These are phyloP conservation scores for Lentinus tigrinus DNA, from an alignment of 768 basidiomycete species.

Conservation along the genomic window DNA sequence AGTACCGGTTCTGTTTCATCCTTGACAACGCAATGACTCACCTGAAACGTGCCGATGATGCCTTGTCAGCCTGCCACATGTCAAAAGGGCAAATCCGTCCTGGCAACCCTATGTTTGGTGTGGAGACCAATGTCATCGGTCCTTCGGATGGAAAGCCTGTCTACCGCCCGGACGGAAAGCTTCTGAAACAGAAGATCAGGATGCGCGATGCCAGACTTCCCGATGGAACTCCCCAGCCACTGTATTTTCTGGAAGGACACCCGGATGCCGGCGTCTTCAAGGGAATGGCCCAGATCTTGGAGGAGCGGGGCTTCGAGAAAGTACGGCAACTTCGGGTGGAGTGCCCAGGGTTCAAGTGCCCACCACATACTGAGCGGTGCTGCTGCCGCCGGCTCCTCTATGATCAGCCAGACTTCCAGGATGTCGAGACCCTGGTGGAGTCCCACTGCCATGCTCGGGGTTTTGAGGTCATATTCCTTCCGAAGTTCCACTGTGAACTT, in stretches of 20 bases:
- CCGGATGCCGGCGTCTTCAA: conserved; percentile 30
- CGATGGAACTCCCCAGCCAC: conserved; percentile 22
- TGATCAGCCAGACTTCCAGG: conserved; percentile 41
- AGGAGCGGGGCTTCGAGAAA: conserved; percentile 24
- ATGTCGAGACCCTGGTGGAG: conserved; percentile 34
- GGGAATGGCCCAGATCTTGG: conserved; percentile 34
- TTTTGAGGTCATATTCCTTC: conserved; percentile 34
- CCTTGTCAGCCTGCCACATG: conserved; percentile 29
- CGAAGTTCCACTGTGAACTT: conserved; percentile 41
- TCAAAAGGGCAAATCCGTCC: conserved; percentile 7
- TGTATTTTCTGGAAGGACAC: conserved; percentile 29
- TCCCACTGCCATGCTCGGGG: conserved; percentile 22
- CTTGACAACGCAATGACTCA: conserved; percentile 31
- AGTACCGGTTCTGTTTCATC: conserved; percentile 22
- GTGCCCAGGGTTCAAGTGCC: conserved; percentile 36
- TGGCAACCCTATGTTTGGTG: conserved; percentile 3
- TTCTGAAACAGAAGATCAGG: conserved; percentile 21
- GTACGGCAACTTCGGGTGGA: conserved; percentile 22
- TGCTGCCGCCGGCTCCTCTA: conserved; percentile 37
- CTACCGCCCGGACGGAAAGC: conserved; percentile 14
- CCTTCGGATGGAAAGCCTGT: conserved; percentile 12
- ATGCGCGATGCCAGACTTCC: conserved; percentile 32
- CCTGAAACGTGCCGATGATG: conserved; percentile 23
- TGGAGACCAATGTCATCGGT: not conserved
- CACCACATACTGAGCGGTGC: conserved; percentile 20